Base-by-base conservation (phyloP, 2,329 filamentous ascomycete genomes). In the Phyllosticta paracitricarpa region DNA sequence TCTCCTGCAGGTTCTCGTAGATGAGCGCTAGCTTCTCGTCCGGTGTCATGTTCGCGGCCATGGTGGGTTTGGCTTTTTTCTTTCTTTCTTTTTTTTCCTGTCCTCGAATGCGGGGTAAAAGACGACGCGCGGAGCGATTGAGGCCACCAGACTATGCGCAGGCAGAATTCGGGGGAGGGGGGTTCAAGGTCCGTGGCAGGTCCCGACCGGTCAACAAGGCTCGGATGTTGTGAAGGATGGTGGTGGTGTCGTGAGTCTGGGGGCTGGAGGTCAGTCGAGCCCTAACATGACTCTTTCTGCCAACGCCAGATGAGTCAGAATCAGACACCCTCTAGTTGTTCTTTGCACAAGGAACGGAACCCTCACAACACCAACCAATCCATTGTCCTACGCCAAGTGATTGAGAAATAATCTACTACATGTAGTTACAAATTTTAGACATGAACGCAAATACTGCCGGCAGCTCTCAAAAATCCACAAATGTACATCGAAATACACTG, bases 1-100 rank as follows among this genome's bases (percentile, higher is more conserved):
- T 79, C 79, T 96, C 91, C 64, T 87, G 84, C 63, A 95, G 81
- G 74, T 94, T 94, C 72, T 87, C 85, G 64, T 82, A 84, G 77
- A 96, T 95, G 70, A 96, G 82, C 61, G 81, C 81, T 68, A 93
- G 80, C 73, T 86, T 86, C 75, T 90, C 84, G 64, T 82, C 76
- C 40, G 60, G 30, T 25, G 51, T 62, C 60, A 56, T 62, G 52
- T 56, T 62, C 19, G 19, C 19, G 19, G 19, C 19, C 19, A 22
- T 22, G 56, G 40, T 17, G 40, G 14, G 12, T 48, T 48, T 19
- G 40, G 17, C 35, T 48, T 48, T 48, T 40, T n/a, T 54, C n/a
- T 53, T 40, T 40, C 2, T 12, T 40, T n/a, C 17, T 51, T 51
- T n/a, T 54, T 24, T 53, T 40, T 12, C 10, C 10, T 40, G 6